Base-by-base conservation (phyloP, 2,329 filamentous ascomycete species). In the Coniochaeta prunicola region DNA sequence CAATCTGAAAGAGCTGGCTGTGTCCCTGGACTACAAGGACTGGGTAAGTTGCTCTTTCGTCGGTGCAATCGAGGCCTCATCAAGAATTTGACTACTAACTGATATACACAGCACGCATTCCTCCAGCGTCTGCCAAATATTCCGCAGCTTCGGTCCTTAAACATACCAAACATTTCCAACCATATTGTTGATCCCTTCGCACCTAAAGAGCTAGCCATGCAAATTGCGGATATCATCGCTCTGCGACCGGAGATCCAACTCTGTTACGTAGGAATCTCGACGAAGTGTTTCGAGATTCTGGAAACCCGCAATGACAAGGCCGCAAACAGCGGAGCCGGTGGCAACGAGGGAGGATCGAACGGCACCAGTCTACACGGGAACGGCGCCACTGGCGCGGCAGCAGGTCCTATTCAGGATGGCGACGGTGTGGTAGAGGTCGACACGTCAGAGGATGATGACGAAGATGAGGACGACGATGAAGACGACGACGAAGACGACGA, bases 221-320 rank as follows among this genome's bases (percentile, higher is more conserved):
- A 92, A 68, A 82, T 93, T 53, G 80, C 92, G 33, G 89, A 93
- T 69, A 89, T 92, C 53, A 85, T 93, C 58, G 86, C 88, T 13
- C 77, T 94, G 17, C 82, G 89, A 4, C 88, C 89, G 0, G 89
- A 92, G 64, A 82, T 92, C 28, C 85, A 88, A 66, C 78, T 94
- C 15, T 90, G 86, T 70, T 93, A 92, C 67, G 81, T 93, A 65
- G 91, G 88, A 19, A 83, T 94, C 58, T 80, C 80, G n/a, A 77
- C 77, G 42, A 92, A 92, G 71, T 94, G 91, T 71, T 94, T 90
- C 67, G 90, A 94, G 70, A 88, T 94, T 33, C 73, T 92, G 8
- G 90, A 94, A 70, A 80, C 79, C 56, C 76, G 79, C 54, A 74
- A 74, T 2, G 77, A 75, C 13, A 78, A 81, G 21, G 17, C 2